These are phyloP conservation scores for Mortierella sp. DNA, from an alignment of 371 early-diverging fungal species.

Conservation along the genomic window DNA sequence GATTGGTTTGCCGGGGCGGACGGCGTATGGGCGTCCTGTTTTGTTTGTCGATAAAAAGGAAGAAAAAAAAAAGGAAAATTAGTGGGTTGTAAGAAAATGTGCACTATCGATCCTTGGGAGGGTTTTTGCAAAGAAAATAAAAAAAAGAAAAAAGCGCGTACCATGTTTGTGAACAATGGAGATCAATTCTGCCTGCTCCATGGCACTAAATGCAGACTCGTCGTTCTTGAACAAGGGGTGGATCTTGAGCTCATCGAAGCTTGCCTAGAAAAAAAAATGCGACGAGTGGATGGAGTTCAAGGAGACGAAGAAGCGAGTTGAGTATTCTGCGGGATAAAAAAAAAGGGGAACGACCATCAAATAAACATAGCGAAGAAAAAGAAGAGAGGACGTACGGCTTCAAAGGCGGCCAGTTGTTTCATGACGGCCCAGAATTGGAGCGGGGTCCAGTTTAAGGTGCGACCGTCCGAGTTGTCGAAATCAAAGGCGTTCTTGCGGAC, in stretches of 20 bases:
- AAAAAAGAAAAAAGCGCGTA: constrained; percentile 15
- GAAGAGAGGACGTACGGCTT: constrained; percentile 60
- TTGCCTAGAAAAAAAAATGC: constrained; percentile 54
- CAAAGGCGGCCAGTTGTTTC: constrained; percentile 65
- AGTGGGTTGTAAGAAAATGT: too few relatives aligned
- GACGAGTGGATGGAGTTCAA: background rate
- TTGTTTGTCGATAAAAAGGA: background rate
- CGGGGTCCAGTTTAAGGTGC: constrained; percentile 68
- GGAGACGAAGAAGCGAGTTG: background rate
- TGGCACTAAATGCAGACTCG: constrained; percentile 79
- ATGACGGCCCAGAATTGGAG: constrained; percentile 85
- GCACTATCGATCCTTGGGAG: too few relatives aligned
- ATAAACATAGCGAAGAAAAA: background rate
- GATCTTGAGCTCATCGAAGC: constrained; percentile 84
- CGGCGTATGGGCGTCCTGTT: constrained; percentile 56
- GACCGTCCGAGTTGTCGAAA: constrained; percentile 70
- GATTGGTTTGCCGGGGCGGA: constrained; percentile 87
- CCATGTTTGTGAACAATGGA: constrained; percentile 79
- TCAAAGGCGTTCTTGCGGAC: constrained; percentile 87
- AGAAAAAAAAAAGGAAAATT: too few relatives aligned
- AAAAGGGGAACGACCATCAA: background rate
- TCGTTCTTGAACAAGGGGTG: constrained; percentile 84
- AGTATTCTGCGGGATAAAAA: background rate
- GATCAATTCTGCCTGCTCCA: constrained; percentile 91
- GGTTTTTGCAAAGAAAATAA: too few relatives aligned